Evolutionary conservation across 805 yeast genomes (phyloP), one percentile per base, ranked within the genome.

Genomic region (Candida boleticola): DNA sequence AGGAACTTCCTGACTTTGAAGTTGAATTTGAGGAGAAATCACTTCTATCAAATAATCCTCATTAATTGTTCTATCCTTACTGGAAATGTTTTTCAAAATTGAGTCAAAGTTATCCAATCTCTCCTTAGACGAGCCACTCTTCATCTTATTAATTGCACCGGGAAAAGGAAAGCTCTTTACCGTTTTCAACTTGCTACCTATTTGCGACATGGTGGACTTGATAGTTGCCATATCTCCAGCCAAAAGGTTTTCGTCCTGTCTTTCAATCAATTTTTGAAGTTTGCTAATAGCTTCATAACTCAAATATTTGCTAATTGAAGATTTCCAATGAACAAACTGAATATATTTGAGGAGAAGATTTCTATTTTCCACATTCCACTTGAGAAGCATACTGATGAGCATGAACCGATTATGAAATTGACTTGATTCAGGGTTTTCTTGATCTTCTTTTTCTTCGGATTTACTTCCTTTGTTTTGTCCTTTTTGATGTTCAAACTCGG

Each of bases 201-300:
- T 17, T 5, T 17, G 20, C 21, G 35, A 31, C 22, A 31, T n/a
- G 5, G 16, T 18, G 19, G 35, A 27, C 18, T 20, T n/a, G 2
- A 27, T 35, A 16, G 32, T 27, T 34, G 27, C 44, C 52, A 83
- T 89, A 51, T 85, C 93, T 31, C 83, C 55, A 52, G 85, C 93
- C 67, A 85, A 64, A 10, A 71, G 5, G 18, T 31, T 61, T 46
- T 85, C 32, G 3, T 43, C 47, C 16, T 44, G 46, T 23, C 43
- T 49, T 14, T 57, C 58, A 31, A 68, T 60, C 2, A 68, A 50
- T 3, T 58, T 63, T 29, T 66, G 66, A 13, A 71, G 52, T 18
- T 66, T 55, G 5, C 53, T 43, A 21, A 71, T 59, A 3, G 69
- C 56, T 25, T 64, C 71, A 45, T 58, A 63, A 3, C 69, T 59